These are phyloP conservation scores for Boechera stricta DNA, from an alignment of 345 rosid genomes.

Conservation along the genomic window DNA sequence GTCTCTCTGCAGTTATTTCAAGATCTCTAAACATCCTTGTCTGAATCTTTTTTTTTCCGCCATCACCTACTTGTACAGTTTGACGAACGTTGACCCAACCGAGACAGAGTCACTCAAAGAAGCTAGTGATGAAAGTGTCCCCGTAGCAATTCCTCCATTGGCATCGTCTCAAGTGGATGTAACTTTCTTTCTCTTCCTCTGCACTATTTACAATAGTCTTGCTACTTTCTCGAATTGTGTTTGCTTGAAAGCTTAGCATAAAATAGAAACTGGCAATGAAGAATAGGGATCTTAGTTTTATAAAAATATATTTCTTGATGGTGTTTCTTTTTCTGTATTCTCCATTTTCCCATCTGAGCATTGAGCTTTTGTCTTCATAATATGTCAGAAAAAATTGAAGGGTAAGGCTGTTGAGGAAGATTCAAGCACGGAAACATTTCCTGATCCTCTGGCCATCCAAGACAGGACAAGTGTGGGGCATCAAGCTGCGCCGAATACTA, in stretches of 20 bases:
- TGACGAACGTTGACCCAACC: neutral
- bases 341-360: neutral
- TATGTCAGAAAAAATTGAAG: neutral
- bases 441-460: neutral
- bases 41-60: neutral
- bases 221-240: constrained; percentile 11
- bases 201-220: constrained; percentile 10
- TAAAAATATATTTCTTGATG: neutral
- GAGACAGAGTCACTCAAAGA: neutral
- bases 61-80: constrained; percentile 11
- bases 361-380: constrained; percentile 7
- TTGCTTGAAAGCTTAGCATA: constrained; percentile 2
- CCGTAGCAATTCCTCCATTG: constrained; percentile 17
- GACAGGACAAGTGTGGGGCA: neutral
- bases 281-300: neutral
- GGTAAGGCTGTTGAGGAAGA: constrained; percentile 21
- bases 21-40: neutral
- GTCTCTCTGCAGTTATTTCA: constrained; percentile 7
- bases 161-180: constrained; percentile 27
- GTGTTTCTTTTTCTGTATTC: constrained; percentile 13
- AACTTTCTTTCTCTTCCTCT: constrained; percentile 24
- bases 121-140: neutral
- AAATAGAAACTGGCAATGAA: constrained; percentile 5
- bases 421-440: neutral
- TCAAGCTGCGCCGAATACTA: constrained; percentile 1